These are phyloP conservation scores for Phenoliferia sp. DNA, from an alignment of 1,284 basidiomycete species.

Conservation along the genomic window DNA sequence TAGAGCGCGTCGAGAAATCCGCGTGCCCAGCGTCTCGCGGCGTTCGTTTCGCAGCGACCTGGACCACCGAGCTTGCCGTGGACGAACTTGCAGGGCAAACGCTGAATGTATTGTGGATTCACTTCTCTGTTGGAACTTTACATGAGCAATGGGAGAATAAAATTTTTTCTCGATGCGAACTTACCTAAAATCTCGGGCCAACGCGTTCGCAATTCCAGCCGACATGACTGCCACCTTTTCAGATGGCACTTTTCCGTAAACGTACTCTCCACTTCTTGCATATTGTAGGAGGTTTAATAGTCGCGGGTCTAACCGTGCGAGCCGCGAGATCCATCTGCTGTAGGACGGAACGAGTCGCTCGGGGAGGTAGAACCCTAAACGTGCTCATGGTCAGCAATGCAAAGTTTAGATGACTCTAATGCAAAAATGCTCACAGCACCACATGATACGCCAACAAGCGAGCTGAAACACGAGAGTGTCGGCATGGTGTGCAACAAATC, in stretches of 20 bases:
- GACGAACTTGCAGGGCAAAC: conserved; percentile 43
- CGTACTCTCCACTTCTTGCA: conserved; percentile 37
- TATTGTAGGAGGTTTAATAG: conserved; percentile 39
- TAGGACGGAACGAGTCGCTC: conserved; percentile 39
- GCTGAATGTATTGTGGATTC: conserved; percentile 11
- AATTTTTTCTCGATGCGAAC: too few species aligned
- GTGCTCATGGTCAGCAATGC: too few species aligned
- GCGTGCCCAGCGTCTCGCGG: conserved; percentile 38
- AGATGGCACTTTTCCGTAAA: conserved; percentile 36
- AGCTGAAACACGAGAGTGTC: conserved; percentile 33
- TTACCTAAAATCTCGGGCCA: conserved; percentile 7
- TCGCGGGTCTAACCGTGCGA: conserved; percentile 43
- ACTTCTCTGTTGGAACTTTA: conserved; percentile 4
- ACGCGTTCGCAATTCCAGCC: conserved; percentile 6
- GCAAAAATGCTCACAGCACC: conserved; percentile 10
- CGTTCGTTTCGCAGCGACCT: conserved; percentile 40
- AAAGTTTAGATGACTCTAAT: neutral
- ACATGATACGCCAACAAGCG: conserved; percentile 35
- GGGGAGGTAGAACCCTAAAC: conserved; percentile 40
- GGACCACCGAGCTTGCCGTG: conserved; percentile 41
- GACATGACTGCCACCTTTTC: conserved; percentile 16
- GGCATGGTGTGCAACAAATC: conserved; percentile 21
- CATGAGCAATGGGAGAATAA: too few species aligned
- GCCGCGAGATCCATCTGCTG: conserved; percentile 40
- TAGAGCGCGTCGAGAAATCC: conserved; percentile 41